These are phyloP conservation scores for Ganoderma sinense DNA, from an alignment of 1,284 basidiomycete species.

Conservation along the genomic window DNA sequence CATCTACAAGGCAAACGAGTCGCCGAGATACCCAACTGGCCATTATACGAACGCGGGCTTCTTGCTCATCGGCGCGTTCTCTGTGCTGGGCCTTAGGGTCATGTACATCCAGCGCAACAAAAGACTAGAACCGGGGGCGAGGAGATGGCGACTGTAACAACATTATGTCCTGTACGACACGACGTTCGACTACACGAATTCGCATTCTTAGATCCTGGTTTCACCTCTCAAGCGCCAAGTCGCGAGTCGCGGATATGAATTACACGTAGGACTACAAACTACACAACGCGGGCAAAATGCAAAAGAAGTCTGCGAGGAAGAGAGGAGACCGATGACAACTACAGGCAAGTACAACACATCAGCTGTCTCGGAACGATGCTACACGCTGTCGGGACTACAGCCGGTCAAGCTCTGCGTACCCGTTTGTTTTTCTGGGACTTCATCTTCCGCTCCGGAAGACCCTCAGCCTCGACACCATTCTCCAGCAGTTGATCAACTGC, in stretches of 20 bases:
- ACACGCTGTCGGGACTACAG: neutral
- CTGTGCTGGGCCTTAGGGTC: slow-evolving; percentile 29
- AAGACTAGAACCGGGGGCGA: slow-evolving; percentile 21
- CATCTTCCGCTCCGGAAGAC: neutral
- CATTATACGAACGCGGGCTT: slow-evolving; percentile 47
- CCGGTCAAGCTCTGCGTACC: neutral
- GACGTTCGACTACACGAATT: neutral
- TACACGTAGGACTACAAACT: neutral
- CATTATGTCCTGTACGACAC: neutral
- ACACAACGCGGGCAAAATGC: neutral
- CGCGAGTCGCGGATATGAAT: neutral
- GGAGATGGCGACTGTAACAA: slow-evolving; percentile 30
- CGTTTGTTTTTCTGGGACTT: slow-evolving; percentile 7
- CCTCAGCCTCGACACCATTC: neutral
- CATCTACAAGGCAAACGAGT: slow-evolving; percentile 46
- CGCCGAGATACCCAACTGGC: slow-evolving; percentile 44
- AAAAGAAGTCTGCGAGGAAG: neutral
- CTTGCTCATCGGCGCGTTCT: slow-evolving; percentile 34
- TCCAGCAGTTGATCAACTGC: neutral
- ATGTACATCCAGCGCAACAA: slow-evolving; percentile 34
- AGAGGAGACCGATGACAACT: neutral
- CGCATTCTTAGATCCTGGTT: neutral
- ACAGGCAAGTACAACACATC: neutral
- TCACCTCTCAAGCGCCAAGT: neutral
- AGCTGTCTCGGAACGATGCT: neutral